phyloP scores from a whole-genome alignment of 148 eudicot species.

The Dianthus caryophyllus region DNA sequence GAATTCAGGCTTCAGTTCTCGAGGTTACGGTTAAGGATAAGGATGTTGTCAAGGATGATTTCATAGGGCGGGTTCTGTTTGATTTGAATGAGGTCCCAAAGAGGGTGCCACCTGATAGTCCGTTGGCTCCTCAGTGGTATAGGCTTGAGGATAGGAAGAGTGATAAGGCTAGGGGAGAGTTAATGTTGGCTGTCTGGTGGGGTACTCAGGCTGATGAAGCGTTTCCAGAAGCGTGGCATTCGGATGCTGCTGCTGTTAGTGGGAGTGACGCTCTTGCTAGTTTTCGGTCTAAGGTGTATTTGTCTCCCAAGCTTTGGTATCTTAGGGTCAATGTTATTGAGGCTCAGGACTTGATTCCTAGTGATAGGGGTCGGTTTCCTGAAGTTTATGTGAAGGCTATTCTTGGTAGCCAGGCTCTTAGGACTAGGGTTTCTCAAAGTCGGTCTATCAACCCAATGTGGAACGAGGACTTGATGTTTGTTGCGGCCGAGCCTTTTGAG shows the following conservation, averaged over 20 bases:
- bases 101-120: slow-evolving; percentile 73
- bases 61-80: slow-evolving; percentile 43
- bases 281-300: slow-evolving; percentile 63
- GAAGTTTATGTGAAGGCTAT: slow-evolving; percentile 56
- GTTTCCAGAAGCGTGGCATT: slow-evolving; percentile 76
- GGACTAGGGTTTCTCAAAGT: slow-evolving; percentile 49
- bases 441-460: slow-evolving; percentile 58
- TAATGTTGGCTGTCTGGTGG: slow-evolving; percentile 82
- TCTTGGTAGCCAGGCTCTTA: slow-evolving; percentile 50
- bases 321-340: slow-evolving; percentile 71
- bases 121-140: slow-evolving; percentile 77
- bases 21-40: slow-evolving; percentile 57
- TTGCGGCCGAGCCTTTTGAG: slow-evolving; percentile 72
- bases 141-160: slow-evolving; percentile 49
- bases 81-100: slow-evolving; percentile 64
- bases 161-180: slow-evolving; percentile 55
- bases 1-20: slow-evolving; percentile 49
- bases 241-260: slow-evolving; percentile 57
- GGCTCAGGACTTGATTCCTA: slow-evolving; percentile 58
- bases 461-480: slow-evolving; percentile 73
- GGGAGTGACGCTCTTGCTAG: slow-evolving; percentile 59
- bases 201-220: slow-evolving; percentile 82
- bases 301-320: slow-evolving; percentile 77
- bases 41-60: slow-evolving; percentile 60
- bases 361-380: slow-evolving; percentile 45